Base-by-base conservation (phyloP, 176 grass and related monocot species). In the Musa beccarii region DNA sequence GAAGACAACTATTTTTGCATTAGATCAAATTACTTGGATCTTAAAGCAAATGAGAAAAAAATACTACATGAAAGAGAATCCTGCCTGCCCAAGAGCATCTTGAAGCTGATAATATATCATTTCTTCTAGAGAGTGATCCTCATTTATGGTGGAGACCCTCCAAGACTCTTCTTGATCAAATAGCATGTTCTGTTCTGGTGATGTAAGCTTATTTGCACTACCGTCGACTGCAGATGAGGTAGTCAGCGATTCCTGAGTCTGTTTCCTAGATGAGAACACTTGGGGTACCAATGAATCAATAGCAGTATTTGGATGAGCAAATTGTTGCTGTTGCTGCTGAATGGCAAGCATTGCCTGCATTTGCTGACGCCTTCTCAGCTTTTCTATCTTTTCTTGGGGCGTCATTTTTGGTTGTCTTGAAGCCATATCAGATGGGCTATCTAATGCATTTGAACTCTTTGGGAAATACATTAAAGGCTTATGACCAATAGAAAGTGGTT, bases 301-400 rank as follows among this genome's bases (percentile, higher is more conserved):
- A 19, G 54, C 51, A 77, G 86, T 84, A 84, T 54, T 77, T 52
- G 80, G 78, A 71, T 92, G 81, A 83, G 73, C 69, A 81, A 89
- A 87, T 68, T 87, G 77, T 75, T 89, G 82, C 25, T 92, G 79
- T 43, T 92, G 90, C 68, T 92, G 90, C 62, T 89, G 90, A 84
- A 92, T 92, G 69, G 86, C 86, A 72, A 80, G 79, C 69, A 92
- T 79, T 52, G 90, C 90, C 74, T 87, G 90, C 77, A 84, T 84
- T 80, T 92, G 86, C 59, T 92, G 90, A 10, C 86, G 82, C 21
- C 76, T 87, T 74, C 86, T 89, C 83, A 92, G 75, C 63, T 92
- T 92, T 80, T 92, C 90, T n/a, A 92, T 92, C 79, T 92, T 92
- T 85, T 92, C 90, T 78, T 89, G 86, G 56, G 84, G 86, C 74